These are phyloP conservation scores for Saccharum spontaneum DNA, from an alignment of 176 grass and related monocot species.

Conservation along the genomic window DNA sequence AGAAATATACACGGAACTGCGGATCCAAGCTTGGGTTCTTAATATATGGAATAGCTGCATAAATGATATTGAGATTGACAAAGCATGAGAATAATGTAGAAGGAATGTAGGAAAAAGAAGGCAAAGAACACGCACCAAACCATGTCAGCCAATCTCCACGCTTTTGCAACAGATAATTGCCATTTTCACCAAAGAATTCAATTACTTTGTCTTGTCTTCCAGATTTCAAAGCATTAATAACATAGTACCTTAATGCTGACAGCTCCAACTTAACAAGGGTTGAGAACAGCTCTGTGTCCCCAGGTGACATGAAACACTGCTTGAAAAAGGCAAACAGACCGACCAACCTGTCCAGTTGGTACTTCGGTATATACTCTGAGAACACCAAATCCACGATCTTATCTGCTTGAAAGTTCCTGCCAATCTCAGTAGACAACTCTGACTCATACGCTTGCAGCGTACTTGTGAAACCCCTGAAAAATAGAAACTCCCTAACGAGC, in stretches of 20 bases:
- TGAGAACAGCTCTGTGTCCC: slow-evolving; percentile 55
- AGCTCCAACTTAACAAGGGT: slow-evolving; percentile 75
- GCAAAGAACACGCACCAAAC: slow-evolving; percentile 66
- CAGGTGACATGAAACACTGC: slow-evolving; percentile 81
- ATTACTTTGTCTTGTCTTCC: slow-evolving; percentile 78
- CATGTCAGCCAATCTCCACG: slow-evolving; percentile 86
- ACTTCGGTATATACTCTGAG: slow-evolving; percentile 75
- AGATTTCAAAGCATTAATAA: slow-evolving; percentile 82
- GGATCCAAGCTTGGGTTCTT: slow-evolving; percentile 85
- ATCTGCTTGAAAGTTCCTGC: slow-evolving; percentile 86
- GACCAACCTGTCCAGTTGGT: slow-evolving; percentile 72
- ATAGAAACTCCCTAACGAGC: slow-evolving; percentile 80
- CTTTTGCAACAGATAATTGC: slow-evolving; percentile 69
- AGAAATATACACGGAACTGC: slow-evolving; percentile 93
- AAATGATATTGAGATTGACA: slow-evolving; percentile 37
- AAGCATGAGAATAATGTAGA: slow-evolving; percentile 28
- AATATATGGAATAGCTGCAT: slow-evolving; percentile 93
- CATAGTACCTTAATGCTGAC: slow-evolving; percentile 74
- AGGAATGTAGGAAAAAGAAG: slow-evolving; percentile 23
- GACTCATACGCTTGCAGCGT: slow-evolving; percentile 75
- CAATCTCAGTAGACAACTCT: slow-evolving; percentile 78
- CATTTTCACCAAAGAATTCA: slow-evolving; percentile 63
- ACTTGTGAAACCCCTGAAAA: slow-evolving; percentile 85
- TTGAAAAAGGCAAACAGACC: slow-evolving; percentile 73
- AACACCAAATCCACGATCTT: slow-evolving; percentile 91